These are phyloP conservation scores for Ophiostoma quercus DNA, from an alignment of 2,329 filamentous ascomycete species.

Conservation along the genomic window DNA sequence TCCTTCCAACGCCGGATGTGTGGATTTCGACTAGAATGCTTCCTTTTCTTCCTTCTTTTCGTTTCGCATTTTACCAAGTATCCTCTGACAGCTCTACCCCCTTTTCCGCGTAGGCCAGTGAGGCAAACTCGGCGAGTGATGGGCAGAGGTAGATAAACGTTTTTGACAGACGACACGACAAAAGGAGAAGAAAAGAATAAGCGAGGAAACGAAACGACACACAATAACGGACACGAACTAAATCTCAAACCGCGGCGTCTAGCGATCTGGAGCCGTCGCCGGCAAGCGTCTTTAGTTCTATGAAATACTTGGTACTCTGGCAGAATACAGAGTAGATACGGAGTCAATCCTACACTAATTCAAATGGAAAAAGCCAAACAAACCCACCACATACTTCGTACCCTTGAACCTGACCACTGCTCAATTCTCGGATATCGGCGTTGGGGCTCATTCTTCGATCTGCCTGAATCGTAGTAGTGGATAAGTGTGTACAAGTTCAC, in stretches of 20 bases:
- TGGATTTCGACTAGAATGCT: neutral
- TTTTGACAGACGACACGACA: neutral
- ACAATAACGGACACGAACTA: neutral
- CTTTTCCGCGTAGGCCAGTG: no score
- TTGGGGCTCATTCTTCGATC: neutral
- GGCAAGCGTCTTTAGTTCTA: conserved; percentile 4
- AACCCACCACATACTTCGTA: neutral
- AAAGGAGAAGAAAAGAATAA: neutral
- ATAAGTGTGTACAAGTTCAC: neutral
- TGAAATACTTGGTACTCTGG: no score
- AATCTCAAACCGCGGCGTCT: conserved; percentile 7
- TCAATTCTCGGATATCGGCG: neutral
- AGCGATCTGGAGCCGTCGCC: neutral
- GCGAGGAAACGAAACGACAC: neutral
- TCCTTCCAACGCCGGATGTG: neutral
- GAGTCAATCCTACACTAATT: neutral
- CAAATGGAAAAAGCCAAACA: neutral
- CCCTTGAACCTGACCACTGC: neutral
- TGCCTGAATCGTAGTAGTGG: conserved; percentile 1
- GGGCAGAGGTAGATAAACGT: neutral
- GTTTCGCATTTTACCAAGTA: neutral
- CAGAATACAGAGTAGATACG: no score
- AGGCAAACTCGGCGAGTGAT: neutral
- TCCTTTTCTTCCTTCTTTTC: neutral
- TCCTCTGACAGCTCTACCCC: neutral